Evolutionary conservation across 2,329 filamentous ascomycete genomes (phyloP).

Genomic region (Berkeleyomyces basicola): DNA sequence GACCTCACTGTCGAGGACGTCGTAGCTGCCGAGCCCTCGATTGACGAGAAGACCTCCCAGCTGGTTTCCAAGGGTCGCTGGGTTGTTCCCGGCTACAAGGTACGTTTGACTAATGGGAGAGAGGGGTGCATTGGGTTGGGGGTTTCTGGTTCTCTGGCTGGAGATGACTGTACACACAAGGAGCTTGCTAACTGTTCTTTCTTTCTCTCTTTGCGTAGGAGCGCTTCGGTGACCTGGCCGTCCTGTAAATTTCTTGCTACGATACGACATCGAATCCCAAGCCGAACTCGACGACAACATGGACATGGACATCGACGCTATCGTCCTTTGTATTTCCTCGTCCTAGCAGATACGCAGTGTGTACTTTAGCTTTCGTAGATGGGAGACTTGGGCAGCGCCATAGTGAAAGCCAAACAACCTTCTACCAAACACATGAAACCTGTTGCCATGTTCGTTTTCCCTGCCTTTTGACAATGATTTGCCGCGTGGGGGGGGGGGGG

Average conservation of each 20-base stretch:
- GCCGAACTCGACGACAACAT: neutral
- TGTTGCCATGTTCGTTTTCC: neutral
- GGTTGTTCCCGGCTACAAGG: slow-evolving; percentile 98
- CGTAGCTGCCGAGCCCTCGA: slow-evolving; percentile 81
- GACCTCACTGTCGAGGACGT: slow-evolving; percentile 97
- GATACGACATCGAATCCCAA: neutral
- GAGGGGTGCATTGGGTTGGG: neutral
- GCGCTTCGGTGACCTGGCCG: slow-evolving; percentile 94
- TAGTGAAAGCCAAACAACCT: neutral
- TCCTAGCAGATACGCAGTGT: slow-evolving; percentile 20
- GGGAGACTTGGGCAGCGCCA: slow-evolving; percentile 24
- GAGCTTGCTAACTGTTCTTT: neutral
- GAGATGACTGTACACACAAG: neutral
- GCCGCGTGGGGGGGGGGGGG: too few relatives aligned
- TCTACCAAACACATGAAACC: slow-evolving; percentile 9
- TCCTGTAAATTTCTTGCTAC: slow-evolving; percentile 50
- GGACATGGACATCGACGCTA: slow-evolving; percentile 1
- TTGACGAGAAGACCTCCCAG: slow-evolving; percentile 90
- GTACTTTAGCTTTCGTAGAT: slow-evolving; percentile 45
- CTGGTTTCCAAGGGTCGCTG: slow-evolving; percentile 97
- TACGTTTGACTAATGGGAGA: slow-evolving; percentile 28
- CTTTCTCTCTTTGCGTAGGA: slow-evolving; percentile 42
- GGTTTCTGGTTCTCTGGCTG: neutral
- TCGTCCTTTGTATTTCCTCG: slow-evolving; percentile 21
- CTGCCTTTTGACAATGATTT: neutral